These are phyloP conservation scores for Pseudozyma sp. DNA, from an alignment of 1,284 basidiomycete genomes.

Conservation along the genomic window DNA sequence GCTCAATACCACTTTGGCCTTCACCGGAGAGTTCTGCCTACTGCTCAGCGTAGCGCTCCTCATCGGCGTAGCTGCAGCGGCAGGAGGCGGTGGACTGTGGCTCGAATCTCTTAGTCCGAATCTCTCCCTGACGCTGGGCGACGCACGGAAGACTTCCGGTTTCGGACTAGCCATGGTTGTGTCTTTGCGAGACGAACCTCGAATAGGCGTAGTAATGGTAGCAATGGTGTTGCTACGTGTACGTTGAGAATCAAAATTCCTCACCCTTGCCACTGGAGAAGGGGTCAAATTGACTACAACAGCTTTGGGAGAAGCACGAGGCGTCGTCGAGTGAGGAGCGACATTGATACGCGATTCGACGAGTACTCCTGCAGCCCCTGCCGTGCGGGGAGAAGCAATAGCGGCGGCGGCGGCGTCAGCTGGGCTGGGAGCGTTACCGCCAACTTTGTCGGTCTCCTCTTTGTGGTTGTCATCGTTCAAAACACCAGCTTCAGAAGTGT, in stretches of 20 bases:
- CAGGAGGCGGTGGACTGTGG: constrained; percentile 8
- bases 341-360: constrained; percentile 45
- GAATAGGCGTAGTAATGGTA: constrained; percentile 3
- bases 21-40: constrained; percentile 14
- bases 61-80: background rate
- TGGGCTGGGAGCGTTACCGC: background rate
- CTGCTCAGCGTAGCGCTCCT: background rate
- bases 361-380: constrained; percentile 22
- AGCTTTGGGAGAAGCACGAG: constrained; percentile 30
- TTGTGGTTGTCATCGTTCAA: too few relatives aligned
- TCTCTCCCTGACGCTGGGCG: constrained; percentile 22
- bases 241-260: constrained; percentile 18
- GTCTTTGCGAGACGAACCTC: constrained; percentile 7
- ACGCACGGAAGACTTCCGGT: constrained; percentile 33
- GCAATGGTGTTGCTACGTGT: constrained; percentile 25
- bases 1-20: constrained; percentile 2
- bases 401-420: background rate
- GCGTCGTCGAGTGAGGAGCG: constrained; percentile 6
- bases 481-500: background rate
- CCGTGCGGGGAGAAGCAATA: background rate
- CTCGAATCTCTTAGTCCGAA: constrained; percentile 34
- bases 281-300: constrained; percentile 23
- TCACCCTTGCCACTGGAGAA: constrained; percentile 22
- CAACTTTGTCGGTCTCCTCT: background rate
- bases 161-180: background rate